Evolutionary conservation across 805 yeast genomes (phyloP).

Genomic region (Starmerella bombicola): DNA sequence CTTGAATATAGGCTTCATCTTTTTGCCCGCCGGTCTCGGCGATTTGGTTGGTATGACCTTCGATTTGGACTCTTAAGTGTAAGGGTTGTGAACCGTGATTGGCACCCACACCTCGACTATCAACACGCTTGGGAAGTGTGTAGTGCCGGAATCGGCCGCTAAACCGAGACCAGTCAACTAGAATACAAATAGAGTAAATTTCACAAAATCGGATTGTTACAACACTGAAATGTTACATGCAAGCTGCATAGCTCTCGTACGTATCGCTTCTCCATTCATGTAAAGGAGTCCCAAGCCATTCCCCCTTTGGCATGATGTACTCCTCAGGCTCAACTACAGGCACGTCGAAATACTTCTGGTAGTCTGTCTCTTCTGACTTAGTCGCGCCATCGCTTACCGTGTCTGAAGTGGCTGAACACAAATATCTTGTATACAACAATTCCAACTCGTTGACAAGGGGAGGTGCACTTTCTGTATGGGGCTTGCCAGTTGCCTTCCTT

Average conservation of each 20-base stretch:
- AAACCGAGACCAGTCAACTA: no score
- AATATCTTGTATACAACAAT: conserved; percentile 10
- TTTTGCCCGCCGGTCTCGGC: not conserved
- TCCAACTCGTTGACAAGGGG: conserved; percentile 11
- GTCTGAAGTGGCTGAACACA: not conserved
- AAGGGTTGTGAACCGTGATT: no score
- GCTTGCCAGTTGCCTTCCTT: not conserved
- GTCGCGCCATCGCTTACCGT: not conserved
- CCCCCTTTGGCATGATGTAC: not conserved
- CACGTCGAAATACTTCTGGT: not conserved
- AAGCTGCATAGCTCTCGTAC: not conserved
- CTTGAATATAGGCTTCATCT: conserved; percentile 12
- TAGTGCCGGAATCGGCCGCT: no score
- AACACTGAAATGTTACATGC: not conserved
- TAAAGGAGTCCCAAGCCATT: not conserved
- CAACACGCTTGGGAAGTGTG: no score
- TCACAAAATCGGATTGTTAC: no score
- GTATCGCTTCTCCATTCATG: not conserved
- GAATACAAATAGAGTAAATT: no score
- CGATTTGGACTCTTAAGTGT: no score
- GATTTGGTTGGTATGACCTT: no score
- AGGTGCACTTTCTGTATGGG: not conserved
- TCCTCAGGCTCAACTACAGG: not conserved
- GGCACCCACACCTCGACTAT: no score
- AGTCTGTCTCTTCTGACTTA: conserved; percentile 1